Base-by-base conservation (phyloP, 2,329 filamentous ascomycete genomes). In the Cryphonectria radicalis region DNA sequence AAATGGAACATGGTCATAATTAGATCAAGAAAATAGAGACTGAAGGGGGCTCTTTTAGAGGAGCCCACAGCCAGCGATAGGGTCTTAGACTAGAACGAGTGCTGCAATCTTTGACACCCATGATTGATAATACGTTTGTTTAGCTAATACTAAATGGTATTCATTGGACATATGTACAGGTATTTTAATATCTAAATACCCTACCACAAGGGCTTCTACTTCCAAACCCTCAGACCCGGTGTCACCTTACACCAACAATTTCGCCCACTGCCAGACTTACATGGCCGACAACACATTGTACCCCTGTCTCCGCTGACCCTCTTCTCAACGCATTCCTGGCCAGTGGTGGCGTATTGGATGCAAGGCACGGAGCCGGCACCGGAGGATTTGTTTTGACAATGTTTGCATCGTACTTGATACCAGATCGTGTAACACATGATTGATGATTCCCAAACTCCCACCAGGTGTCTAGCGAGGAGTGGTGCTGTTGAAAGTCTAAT, bases 1-100 rank as follows among this genome's bases (percentile, higher is more conserved):
- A 0, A 80, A 80, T 40, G 79, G 78, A 6, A 80, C 79, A 0
- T 80, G 78, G 78, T 62, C 76, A 19, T 79, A 60, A 75, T 35
- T 3, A 57, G 55, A 59, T 14, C 25, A 19, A 14, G 7, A 50
- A 50, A n/a, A n/a, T n/a, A 8, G 8, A 3, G 46, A n/a, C 46
- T 10, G 6, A 0, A 22, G 6, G 1, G 17, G 43, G 43, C 17
- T 50, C 22, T 50, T 22, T 50, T 17, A 7, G 3, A 50, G 8
- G 4, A n/a, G 46, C 11, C 22, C 22, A 46, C 43, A 46, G 22
- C 19, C 46, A 7, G 22, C 22, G 8, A 50, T 7, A 50, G 19
- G 22, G 22, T 50, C 22, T n/a, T 22, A 22, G 22, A n/a, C 2
- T 6, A n/a, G 7, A 50, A 11, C 19, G 7, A 50, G 19, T 50